These are phyloP conservation scores for Verticillium nubilum DNA, from an alignment of 2,329 filamentous ascomycete genomes.

Conservation along the genomic window DNA sequence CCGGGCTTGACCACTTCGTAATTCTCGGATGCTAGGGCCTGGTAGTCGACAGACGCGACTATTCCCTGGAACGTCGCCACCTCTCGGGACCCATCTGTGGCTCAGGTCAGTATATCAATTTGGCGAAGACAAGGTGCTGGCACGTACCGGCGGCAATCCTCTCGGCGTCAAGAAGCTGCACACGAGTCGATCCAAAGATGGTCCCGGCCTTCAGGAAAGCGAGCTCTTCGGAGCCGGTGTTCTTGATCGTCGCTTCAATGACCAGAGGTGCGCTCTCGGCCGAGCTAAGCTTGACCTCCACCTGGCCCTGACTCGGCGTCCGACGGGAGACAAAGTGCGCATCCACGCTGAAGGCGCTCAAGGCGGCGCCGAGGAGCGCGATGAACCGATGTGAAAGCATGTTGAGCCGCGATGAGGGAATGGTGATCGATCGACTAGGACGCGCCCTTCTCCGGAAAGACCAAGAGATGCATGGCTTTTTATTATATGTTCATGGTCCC, in stretches of 20 bases:
- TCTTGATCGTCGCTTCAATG: constrained; percentile 12
- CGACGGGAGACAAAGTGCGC: background rate
- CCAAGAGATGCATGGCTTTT: background rate
- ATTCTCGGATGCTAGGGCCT: constrained; percentile 11
- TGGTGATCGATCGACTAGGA: background rate
- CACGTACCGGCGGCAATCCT: background rate
- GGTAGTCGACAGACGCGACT: constrained; percentile 12
- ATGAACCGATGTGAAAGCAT: background rate
- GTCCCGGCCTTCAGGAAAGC: constrained; percentile 17
- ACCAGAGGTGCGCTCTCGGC: background rate
- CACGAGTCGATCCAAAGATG: constrained; percentile 10
- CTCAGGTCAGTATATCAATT: background rate
- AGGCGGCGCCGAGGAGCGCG: background rate
- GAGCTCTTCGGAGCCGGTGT: constrained; percentile 12
- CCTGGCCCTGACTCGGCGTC: background rate
- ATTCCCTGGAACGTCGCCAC: constrained; percentile 12
- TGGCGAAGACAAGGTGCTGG: background rate
- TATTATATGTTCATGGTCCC: background rate
- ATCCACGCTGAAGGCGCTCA: background rate
- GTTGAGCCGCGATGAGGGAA: background rate
- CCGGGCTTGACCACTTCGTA: constrained; percentile 11
- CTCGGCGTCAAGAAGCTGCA: background rate
- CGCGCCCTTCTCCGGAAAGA: background rate
- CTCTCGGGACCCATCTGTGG: background rate
- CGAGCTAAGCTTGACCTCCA: background rate